Conservation (phyloP, 1,284 basidiomycete genomes). For the Ganoderma lingzhi region DNA sequence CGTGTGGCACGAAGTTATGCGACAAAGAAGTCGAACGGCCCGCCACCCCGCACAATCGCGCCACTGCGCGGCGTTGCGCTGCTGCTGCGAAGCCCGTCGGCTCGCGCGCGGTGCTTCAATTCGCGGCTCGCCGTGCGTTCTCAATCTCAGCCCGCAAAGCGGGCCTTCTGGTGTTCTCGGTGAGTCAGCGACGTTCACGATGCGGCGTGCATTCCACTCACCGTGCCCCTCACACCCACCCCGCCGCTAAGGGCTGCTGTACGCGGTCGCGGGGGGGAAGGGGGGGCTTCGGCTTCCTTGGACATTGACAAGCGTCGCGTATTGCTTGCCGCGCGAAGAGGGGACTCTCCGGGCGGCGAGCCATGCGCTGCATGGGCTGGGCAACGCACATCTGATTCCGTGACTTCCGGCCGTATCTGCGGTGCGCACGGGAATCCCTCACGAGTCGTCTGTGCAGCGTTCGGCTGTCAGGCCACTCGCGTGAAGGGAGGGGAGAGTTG, state of each 20-base stretch:
- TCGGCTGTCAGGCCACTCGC: not conserved
- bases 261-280: not conserved
- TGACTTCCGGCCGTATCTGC: not conserved
- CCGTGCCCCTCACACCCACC: not conserved
- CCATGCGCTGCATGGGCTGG: not conserved
- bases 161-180: not conserved
- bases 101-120: constrained; percentile 6
- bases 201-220: not conserved
- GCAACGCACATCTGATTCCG: not conserved
- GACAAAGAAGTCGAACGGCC: not conserved
- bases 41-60: not conserved
- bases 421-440: not conserved
- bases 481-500: not conserved
- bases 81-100: constrained; percentile 3
- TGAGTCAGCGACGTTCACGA: not conserved
- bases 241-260: not conserved
- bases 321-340: not conserved
- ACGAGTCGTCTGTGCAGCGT: not conserved
- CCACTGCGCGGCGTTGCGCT: constrained; percentile 4
- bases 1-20: constrained; percentile 1
- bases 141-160: not conserved
- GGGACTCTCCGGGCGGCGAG: not conserved
- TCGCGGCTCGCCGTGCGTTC: not conserved
- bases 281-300: not conserved
- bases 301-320: constrained; percentile 2